Evolutionary conservation across 106 monocot species (phyloP), one percentile per base, ranked within the genome.

Genomic region (Allium cepa): DNA sequence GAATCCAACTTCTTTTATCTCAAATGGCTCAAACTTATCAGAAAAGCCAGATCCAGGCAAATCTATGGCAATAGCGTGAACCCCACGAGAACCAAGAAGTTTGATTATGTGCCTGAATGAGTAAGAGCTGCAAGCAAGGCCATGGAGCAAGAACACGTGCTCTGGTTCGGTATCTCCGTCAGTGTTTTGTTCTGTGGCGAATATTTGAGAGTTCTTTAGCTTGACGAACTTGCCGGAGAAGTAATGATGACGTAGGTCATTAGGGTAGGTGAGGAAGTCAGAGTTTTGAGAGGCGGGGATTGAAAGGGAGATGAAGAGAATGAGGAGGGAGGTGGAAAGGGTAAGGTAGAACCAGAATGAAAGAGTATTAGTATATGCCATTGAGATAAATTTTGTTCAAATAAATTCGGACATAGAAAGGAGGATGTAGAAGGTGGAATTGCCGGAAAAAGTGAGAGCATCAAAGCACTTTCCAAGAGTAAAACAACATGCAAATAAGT

Each of bases 31-130:
- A 16, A 74, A 3, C 7, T 7, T 26, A 11, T 88, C 85, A 9
- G 95, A 95, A 75, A 91, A 86, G 9, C 95, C 91, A 0, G 88
- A 70, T 2, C 91, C 88, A 15, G 95, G 95, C 17, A 88, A 76
- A 63, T 96, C 95, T 71, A 96, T 10, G 55, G 95, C 85, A 28
- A 86, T 73, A 26, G 75, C 65, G 8, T 72, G 88, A 71, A 88
- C 14, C 8, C 83, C 83, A 18, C 36, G 53, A 50, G 83, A 69
- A 18, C 58, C 70, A 27, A 96, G 80, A 13, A 53, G 64, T 7
- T 7, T 49, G 11, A 91, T 56, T 46, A 91, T 75, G 4, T 50
- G 62, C 49, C 95, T 85, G 72, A 88, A 95, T 15, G 91, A 91
- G 88, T 60, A 95, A 75, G 95, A 91, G 62, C 69, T 76, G 71